phyloP scores from a whole-genome alignment of 2,329 filamentous ascomycete species.

The Pseudogymnoascus sp. region DNA sequence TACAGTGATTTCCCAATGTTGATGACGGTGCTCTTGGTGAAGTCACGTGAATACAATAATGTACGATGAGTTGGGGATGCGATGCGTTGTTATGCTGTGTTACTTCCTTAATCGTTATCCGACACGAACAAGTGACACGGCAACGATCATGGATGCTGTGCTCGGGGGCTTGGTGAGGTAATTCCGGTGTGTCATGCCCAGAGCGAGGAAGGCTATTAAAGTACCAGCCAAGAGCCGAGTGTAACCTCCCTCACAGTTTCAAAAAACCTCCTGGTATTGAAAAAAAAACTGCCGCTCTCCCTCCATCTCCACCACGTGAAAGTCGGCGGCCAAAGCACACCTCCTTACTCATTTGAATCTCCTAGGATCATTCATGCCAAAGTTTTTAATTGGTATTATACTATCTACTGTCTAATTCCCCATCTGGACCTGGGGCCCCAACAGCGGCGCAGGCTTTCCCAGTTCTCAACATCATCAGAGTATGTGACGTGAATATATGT shows the following conservation, averaged over 20 bases:
- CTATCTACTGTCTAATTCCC: slow-evolving; percentile 2
- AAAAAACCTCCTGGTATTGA: background rate
- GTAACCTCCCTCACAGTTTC: background rate
- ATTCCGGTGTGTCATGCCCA: background rate
- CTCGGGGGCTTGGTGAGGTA: background rate
- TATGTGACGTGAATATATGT: slow-evolving; percentile 1
- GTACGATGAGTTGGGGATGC: background rate
- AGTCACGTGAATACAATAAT: background rate
- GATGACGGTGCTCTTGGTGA: background rate
- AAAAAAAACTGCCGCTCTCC: background rate
- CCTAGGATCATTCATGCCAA: background rate
- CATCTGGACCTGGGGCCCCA: background rate
- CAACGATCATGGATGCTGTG: background rate
- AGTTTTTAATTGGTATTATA: slow-evolving; percentile 1
- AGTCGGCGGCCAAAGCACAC: background rate
- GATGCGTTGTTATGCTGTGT: background rate
- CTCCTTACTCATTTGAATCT: background rate
- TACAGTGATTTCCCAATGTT: background rate
- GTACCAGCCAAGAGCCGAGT: slow-evolving; percentile 1
- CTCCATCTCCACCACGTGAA: background rate
- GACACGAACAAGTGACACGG: too few species aligned
- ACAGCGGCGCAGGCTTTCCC: background rate
- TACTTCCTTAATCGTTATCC: background rate
- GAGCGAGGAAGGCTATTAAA: background rate
- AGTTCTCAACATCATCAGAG: background rate